Evolutionary conservation across 1,139 yeast genomes (phyloP).

Genomic region (Blastobotrys arbuscula): DNA sequence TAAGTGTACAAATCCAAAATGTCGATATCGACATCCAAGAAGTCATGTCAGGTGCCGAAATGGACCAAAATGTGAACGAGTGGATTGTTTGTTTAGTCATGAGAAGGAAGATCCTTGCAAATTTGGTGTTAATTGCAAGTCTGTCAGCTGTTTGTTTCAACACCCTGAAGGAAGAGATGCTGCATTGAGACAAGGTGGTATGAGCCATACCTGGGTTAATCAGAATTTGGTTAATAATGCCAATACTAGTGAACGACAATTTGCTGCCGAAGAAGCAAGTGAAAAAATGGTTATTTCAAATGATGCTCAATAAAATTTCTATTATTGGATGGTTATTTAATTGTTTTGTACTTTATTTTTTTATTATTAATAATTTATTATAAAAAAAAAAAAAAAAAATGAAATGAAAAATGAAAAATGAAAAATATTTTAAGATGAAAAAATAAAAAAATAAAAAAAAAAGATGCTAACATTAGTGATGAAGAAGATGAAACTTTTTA

Average conservation of each 20-base stretch:
- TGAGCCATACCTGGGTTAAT: slow-evolving; percentile 38
- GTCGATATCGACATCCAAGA: slow-evolving; percentile 82
- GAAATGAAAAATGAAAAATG: not conserved
- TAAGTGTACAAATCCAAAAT: slow-evolving; percentile 67
- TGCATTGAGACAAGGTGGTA: slow-evolving; percentile 14
- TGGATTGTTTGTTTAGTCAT: slow-evolving; percentile 78
- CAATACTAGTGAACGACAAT: slow-evolving; percentile 51
- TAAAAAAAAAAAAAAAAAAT: not conserved
- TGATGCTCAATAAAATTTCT: not conserved
- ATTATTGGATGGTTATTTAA: not conserved
- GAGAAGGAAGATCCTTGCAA: slow-evolving; percentile 76
- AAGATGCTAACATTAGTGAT: not conserved
- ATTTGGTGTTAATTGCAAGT: slow-evolving; percentile 68
- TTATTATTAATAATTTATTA: not conserved
- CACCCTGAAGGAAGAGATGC: slow-evolving; percentile 70
- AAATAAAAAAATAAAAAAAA: not conserved
- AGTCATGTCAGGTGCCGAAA: slow-evolving; percentile 70
- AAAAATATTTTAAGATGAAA: not conserved
- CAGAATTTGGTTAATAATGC: slow-evolving; percentile 14
- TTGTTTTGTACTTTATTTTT: not conserved
- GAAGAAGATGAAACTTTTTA: not conserved
- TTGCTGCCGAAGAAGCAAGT: slow-evolving; percentile 68
- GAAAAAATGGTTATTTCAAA: slow-evolving; percentile 54
- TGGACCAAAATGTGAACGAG: slow-evolving; percentile 69
- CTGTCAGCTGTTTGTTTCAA: slow-evolving; percentile 60